Conservation (phyloP, 169 alveolate species). For the Plasmodium coatneyi region DNA sequence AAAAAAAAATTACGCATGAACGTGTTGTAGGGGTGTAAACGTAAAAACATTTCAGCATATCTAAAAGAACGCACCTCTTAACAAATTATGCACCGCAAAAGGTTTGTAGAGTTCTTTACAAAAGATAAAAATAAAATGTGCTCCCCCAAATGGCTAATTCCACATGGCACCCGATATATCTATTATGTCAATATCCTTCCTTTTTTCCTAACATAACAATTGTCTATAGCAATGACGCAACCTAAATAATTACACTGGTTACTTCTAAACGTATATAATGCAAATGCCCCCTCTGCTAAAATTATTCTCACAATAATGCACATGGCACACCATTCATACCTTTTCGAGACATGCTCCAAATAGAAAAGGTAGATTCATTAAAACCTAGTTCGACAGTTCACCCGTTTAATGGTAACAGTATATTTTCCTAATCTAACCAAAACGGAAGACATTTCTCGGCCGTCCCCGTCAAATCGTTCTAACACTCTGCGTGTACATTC, state of each 20-base stretch:
- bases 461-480: background rate
- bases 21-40: background rate
- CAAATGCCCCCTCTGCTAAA: background rate
- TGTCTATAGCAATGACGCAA: background rate
- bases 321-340: background rate
- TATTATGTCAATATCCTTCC: background rate
- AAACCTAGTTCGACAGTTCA: background rate
- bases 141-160: background rate
- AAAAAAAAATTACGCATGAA: background rate
- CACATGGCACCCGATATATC: background rate
- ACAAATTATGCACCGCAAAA: background rate
- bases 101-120: background rate
- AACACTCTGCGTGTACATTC: background rate
- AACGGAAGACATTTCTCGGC: background rate
- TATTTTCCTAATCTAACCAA: background rate
- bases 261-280: background rate
- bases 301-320: background rate
- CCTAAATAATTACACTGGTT: background rate
- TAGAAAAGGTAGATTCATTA: background rate
- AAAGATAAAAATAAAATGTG: background rate
- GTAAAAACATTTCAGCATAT: background rate
- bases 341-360: background rate
- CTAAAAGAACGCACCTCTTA: background rate
- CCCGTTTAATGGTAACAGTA: background rate
- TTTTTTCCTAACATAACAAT: background rate